phyloP scores from a whole-genome alignment of 2,329 filamentous ascomycete genomes.

The Plenodomus tracheiphilus region DNA sequence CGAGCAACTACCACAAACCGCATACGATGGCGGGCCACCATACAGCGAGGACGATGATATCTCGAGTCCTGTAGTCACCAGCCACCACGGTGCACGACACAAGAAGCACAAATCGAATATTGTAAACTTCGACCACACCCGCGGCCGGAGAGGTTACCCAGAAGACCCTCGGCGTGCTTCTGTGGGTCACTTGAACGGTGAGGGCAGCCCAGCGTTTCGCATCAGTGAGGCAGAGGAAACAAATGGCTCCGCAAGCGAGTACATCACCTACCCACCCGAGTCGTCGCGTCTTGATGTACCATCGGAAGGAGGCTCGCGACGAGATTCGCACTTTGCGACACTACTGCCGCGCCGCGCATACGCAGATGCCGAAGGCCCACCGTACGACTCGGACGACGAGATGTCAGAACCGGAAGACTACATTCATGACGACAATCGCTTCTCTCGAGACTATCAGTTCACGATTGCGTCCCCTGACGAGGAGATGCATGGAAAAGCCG shows the following conservation, averaged over 20 bases:
- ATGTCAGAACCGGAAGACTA: slow-evolving; percentile 55
- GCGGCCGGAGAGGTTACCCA: slow-evolving; percentile 37
- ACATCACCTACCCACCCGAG: slow-evolving; percentile 73
- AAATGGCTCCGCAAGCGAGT: slow-evolving; percentile 77
- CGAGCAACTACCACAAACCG: slow-evolving; percentile 77
- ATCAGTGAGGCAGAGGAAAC: slow-evolving; percentile 23
- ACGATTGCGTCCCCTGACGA: slow-evolving; percentile 94
- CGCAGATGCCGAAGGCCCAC: slow-evolving; percentile 45
- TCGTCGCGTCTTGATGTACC: slow-evolving; percentile 39
- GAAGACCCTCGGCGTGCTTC: slow-evolving; percentile 51
- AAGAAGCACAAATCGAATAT: slow-evolving; percentile 70
- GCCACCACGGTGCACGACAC: slow-evolving; percentile 65
- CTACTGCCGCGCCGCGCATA: slow-evolving; percentile 49
- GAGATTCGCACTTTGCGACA: slow-evolving; percentile 60
- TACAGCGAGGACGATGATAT: slow-evolving; percentile 96
- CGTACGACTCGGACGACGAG: slow-evolving; percentile 52
- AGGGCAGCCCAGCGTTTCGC: slow-evolving; percentile 56
- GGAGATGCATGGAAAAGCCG: slow-evolving; percentile 95
- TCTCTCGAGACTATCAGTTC: slow-evolving; percentile 90
- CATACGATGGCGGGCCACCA: slow-evolving; percentile 79
- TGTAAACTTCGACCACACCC: slow-evolving; percentile 46
- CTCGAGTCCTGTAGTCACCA: slow-evolving; percentile 83
- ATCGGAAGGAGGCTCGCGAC: slow-evolving; percentile 35
- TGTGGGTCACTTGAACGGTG: slow-evolving; percentile 58
- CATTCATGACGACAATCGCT: slow-evolving; percentile 70